Evolutionary conservation across 495 filamentous ascomycete species (phyloP), one percentile per base, ranked within the genome.

Genomic region (Daldinia concentrica): DNA sequence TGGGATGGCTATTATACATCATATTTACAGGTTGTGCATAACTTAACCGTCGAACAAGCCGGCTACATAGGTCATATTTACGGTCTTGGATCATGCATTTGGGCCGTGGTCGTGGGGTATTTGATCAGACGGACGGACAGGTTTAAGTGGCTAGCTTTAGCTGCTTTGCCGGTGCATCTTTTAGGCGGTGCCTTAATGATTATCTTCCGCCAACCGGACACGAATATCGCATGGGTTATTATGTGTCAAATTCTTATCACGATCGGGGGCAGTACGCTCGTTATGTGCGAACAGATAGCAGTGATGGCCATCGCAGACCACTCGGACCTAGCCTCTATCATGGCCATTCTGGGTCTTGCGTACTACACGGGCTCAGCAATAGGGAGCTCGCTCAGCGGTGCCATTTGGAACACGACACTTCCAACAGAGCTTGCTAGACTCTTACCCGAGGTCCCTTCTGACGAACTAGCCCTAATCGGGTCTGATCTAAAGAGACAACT

Each of bases 181-280:
- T 70, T 85, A 81, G 92, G 90, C 15, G 84, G 89, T 6, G 90
- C 87, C 1, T 81, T 94, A 29, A 90, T 93, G 90, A 91, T 94
- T 64, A 76, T 91, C 68, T 93, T 92, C 85, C 88, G 91, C 36
- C 77, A 82, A 43, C 78, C 82, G 3, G 81, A 86, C 43, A 76
- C 79, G 22, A 72, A 82, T 41, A 85, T 92, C 59, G 86, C 86
- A 32, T 90, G 86, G 77, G 75, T 92, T 11, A 79, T 91, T 71
- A 86, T 90, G 87, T 85, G 87, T 74, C 88, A 91, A 76, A 86
- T 91, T 69, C 88, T 90, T 79, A 89, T 91, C 68, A 87, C 90
- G 30, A 84, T 92, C 70, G 82, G 82, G 8, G 89, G 88, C 17
- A 88, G 89, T 34, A 89, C 86, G 3, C 73, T 90, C 6, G 83